Conservation (phyloP, 1,139 yeast genomes). For the Geotrichum phurueaensis region DNA sequence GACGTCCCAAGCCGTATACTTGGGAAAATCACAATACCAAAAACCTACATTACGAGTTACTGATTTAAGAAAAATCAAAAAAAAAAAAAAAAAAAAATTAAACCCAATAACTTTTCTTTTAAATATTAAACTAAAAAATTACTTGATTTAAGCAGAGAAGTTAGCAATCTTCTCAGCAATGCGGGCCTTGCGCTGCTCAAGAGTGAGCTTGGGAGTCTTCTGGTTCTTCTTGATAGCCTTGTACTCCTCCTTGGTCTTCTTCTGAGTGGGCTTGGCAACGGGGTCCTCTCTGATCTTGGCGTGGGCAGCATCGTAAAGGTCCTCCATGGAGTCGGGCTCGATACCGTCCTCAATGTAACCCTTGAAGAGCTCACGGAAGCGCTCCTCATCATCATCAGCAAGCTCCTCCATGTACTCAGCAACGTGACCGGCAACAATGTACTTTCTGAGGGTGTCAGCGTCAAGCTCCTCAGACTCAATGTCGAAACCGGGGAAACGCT, state of each 20-base stretch:
- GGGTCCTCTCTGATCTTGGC: conserved; percentile 97
- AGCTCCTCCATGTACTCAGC: conserved; percentile 99
- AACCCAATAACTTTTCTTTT: neutral
- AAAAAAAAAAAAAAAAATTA: too few relatives aligned
- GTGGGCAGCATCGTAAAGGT: conserved; percentile 90
- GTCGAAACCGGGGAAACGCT: conserved; percentile 99
- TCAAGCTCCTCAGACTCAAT: conserved; percentile 97
- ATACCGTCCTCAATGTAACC: conserved; percentile 94
- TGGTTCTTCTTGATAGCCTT: conserved; percentile 93
- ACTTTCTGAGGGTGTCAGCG: conserved; percentile 94
- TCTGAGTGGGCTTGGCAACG: conserved; percentile 72
- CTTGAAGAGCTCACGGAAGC: conserved; percentile 94
- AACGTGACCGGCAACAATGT: conserved; percentile 99
- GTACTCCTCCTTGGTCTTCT: conserved; percentile 97
- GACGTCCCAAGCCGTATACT: neutral
- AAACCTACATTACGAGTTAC: too few relatives aligned
- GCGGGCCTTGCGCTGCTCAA: conserved; percentile 83
- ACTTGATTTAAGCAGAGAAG: conserved; percentile 14
- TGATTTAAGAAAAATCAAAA: too few relatives aligned
- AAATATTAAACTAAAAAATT: neutral
- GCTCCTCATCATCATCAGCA: conserved; percentile 99
- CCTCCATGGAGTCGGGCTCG: conserved; percentile 96
- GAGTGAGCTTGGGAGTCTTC: conserved; percentile 84
- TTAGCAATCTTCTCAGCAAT: conserved; percentile 84
- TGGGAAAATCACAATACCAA: neutral